phyloP scores from a whole-genome alignment of 2,329 filamentous ascomycete species.

The Amphichorda felina region DNA sequence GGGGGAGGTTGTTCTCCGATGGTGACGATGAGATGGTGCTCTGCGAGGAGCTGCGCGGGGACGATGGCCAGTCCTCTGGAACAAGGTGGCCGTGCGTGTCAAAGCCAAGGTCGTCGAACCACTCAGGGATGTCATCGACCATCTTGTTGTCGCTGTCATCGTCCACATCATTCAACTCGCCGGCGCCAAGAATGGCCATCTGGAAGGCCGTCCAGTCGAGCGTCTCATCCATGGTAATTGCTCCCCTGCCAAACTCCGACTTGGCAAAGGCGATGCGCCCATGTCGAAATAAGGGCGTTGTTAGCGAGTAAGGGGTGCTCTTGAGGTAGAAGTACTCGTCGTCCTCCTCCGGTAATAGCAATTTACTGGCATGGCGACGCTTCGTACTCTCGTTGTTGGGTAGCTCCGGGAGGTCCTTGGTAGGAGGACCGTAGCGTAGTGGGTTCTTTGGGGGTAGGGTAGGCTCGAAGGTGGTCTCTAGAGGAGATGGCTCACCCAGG shows the following conservation, averaged over 20 bases:
- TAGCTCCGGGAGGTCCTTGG: background rate
- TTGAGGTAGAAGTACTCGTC: conserved; percentile 35
- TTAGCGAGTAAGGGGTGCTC: conserved; percentile 36
- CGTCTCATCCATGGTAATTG: conserved; percentile 30
- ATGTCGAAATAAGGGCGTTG: conserved; percentile 37
- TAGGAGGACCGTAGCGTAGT: background rate
- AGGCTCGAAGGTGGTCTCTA: background rate
- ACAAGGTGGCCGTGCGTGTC: conserved; percentile 27
- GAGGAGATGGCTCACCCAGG: background rate
- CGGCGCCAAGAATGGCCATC: conserved; percentile 48
- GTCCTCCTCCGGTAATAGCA: conserved; percentile 6
- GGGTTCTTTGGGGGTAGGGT: conserved; percentile 2
- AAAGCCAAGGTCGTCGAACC: conserved; percentile 41
- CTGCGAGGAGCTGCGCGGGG: conserved; percentile 7
- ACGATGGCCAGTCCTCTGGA: conserved; percentile 7
- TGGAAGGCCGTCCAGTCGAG: conserved; percentile 56
- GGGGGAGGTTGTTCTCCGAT: background rate
- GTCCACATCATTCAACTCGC: conserved; percentile 31
- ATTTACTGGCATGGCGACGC: too few relatives aligned
- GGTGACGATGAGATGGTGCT: conserved; percentile 13
- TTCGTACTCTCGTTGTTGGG: background rate
- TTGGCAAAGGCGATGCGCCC: conserved; percentile 41
- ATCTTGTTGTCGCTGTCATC: conserved; percentile 31
- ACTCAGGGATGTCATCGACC: conserved; percentile 30
- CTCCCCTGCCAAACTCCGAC: conserved; percentile 23